Conservation (phyloP, 106 monocot species). For the Dioscorea dumetorum region DNA sequence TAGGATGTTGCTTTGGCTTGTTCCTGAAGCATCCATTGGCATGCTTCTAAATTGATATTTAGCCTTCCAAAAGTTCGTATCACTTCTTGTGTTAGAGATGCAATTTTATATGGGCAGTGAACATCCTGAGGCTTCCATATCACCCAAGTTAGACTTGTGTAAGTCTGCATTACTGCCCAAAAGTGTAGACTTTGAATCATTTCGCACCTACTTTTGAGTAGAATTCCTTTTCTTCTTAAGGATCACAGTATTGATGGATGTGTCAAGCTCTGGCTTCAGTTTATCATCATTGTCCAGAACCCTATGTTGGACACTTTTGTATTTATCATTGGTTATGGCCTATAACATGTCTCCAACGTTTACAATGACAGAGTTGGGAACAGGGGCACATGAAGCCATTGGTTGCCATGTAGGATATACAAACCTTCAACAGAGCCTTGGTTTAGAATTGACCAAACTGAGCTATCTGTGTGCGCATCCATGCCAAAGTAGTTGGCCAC, state of each 20-base stretch:
- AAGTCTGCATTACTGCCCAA: conserved; percentile 17
- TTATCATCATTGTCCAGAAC: conserved; percentile 29
- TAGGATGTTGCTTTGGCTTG: too few species aligned
- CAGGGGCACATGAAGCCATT: conserved; percentile 42
- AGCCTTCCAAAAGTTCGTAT: too few species aligned
- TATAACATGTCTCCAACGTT: conserved; percentile 68
- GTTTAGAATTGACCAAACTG: conserved; percentile 37
- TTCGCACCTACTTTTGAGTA: conserved; percentile 31
- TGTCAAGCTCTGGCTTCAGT: conserved; percentile 22
- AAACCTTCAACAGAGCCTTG: conserved; percentile 52
- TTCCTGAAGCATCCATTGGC: too few species aligned
- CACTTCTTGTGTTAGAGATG: too few species aligned
- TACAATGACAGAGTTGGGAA: conserved; percentile 40
- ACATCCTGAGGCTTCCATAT: too few species aligned
- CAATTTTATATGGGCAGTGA: too few species aligned
- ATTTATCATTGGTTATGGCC: conserved; percentile 57
- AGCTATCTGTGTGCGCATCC: conserved; percentile 76
- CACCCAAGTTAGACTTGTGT: too few species aligned
- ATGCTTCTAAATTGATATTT: too few species aligned
- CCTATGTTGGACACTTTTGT: too few species aligned
- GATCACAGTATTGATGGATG: conserved; percentile 12
- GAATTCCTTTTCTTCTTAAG: conserved; percentile 48
- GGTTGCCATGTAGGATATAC: conserved; percentile 30
- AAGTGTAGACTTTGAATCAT: conserved; percentile 5
- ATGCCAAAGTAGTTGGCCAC: conserved; percentile 28